Conservation (phyloP, 106 monocot genomes). For the Dendrobium huoshanense region DNA sequence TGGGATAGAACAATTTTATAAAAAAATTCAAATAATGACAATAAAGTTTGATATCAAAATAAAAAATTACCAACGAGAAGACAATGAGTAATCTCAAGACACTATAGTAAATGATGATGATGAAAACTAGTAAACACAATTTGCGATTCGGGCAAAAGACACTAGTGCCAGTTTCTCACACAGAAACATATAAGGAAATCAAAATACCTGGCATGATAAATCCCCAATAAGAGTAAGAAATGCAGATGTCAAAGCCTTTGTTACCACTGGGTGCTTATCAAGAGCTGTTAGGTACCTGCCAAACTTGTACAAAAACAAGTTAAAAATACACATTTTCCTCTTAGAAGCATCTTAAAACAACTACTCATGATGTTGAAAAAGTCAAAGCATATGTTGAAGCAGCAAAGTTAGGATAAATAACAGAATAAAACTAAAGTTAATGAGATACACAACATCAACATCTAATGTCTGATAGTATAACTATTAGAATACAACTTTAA, state of each 20-base stretch:
- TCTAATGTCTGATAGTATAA: not conserved
- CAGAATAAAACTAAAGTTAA: not conserved
- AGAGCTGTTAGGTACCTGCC: slow-evolving; percentile 63
- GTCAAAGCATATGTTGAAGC: not conserved
- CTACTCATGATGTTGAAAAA: not conserved
- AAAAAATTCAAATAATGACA: not conserved
- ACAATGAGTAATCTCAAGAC: not conserved
- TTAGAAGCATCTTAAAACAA: not conserved
- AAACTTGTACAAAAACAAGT: slow-evolving; percentile 8
- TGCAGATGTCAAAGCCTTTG: slow-evolving; percentile 71
- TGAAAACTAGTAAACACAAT: not conserved
- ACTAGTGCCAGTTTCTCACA: not conserved
- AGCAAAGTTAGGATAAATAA: not conserved
- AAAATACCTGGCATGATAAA: slow-evolving; percentile 75
- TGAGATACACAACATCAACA: not conserved
- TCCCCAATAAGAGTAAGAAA: slow-evolving; percentile 70
- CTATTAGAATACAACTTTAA: not conserved
- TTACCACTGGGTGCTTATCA: slow-evolving; percentile 62
- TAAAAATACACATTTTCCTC: not conserved
- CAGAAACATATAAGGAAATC: not conserved
- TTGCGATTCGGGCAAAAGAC: not conserved
- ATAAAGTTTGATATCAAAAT: not conserved
- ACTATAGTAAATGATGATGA: not conserved
- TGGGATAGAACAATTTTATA: not conserved
- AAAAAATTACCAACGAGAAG: not conserved